Evolutionary conservation across 176 grass and related monocot species (phyloP).

Genomic region (Phyllostachys edulis): DNA sequence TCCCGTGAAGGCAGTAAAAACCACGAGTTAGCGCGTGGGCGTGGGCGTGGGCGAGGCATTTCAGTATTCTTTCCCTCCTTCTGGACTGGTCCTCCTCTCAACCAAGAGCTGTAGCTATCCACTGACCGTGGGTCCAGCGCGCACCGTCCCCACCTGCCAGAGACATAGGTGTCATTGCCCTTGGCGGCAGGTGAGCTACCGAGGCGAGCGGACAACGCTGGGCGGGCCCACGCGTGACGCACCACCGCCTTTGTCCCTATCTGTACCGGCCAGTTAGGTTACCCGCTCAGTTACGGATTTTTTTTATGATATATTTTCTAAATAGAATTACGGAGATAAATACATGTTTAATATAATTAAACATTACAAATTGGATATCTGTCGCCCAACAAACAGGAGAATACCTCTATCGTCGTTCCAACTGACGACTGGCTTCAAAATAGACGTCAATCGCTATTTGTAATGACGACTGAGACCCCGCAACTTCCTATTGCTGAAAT

Average conservation of each 20-base stretch:
- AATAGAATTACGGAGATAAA: no score
- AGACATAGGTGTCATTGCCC: background rate
- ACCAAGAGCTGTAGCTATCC: no score
- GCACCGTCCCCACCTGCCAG: background rate
- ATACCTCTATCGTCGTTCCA: no score
- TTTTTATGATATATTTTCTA: no score
- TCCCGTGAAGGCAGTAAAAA: background rate
- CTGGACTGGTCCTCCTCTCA: background rate
- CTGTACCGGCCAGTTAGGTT: accelerated
- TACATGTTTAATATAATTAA: no score
- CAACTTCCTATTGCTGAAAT: no score
- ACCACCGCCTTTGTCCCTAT: background rate
- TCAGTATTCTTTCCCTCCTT: background rate
- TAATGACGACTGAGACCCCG: no score
- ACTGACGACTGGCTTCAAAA: no score
- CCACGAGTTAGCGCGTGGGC: no score
- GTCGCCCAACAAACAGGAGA: no score
- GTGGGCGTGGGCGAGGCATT: background rate
- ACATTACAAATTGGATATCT: no score
- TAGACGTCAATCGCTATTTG: no score
- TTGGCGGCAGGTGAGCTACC: background rate
- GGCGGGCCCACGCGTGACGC: background rate
- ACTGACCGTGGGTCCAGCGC: background rate
- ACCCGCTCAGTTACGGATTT: background rate
- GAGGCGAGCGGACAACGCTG: background rate